Percentiles rank a stretch among this genome's conserved stretches.
phyloP scores from a whole-genome alignment of 371 early-diverging fungal genomes.

The Mortierella sp. region DNA sequence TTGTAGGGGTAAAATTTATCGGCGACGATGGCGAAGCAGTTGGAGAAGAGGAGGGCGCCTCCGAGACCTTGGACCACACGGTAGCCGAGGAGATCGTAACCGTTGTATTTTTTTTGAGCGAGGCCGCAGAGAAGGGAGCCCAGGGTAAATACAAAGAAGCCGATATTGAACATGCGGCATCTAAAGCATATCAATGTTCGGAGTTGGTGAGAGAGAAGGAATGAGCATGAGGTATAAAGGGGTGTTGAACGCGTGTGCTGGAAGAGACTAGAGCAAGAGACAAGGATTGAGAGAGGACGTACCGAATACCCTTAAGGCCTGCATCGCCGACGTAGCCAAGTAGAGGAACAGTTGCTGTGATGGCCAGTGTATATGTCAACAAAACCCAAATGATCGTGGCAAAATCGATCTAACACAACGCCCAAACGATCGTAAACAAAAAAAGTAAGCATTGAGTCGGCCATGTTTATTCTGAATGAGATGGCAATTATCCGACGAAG shows the following conservation, averaged over 20 bases:
- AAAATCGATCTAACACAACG: slow-evolving; percentile 8
- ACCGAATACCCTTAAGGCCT: slow-evolving; percentile 47
- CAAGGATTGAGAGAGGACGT: not conserved
- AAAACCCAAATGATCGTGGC: slow-evolving; percentile 50
- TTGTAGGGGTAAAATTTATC: slow-evolving; percentile 56
- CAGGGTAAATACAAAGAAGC: slow-evolving; percentile 46
- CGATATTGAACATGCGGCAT: slow-evolving; percentile 51
- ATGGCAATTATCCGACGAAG: not conserved
- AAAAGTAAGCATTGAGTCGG: slow-evolving; percentile 3
- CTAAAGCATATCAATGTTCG: slow-evolving; percentile 16
- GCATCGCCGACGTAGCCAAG: slow-evolving; percentile 50
- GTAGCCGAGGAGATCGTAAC: slow-evolving; percentile 44
- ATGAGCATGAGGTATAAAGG: not conserved
- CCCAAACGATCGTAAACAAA: slow-evolving; percentile 4
- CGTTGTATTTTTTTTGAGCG: slow-evolving; percentile 41
- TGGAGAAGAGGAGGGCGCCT: slow-evolving; percentile 46
- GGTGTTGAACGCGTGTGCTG: not conserved
- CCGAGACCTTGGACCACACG: slow-evolving; percentile 55
- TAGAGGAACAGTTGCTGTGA: slow-evolving; percentile 39
- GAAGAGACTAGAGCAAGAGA: not conserved
- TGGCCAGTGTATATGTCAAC: slow-evolving; percentile 49
- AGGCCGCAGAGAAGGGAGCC: slow-evolving; percentile 47
- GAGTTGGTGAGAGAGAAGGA: slow-evolving; percentile 5
- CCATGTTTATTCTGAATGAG: not conserved
- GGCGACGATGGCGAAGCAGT: slow-evolving; percentile 53